phyloP scores from a whole-genome alignment of 441 rosid species.

The Pelargonium myrrhifolium region DNA sequence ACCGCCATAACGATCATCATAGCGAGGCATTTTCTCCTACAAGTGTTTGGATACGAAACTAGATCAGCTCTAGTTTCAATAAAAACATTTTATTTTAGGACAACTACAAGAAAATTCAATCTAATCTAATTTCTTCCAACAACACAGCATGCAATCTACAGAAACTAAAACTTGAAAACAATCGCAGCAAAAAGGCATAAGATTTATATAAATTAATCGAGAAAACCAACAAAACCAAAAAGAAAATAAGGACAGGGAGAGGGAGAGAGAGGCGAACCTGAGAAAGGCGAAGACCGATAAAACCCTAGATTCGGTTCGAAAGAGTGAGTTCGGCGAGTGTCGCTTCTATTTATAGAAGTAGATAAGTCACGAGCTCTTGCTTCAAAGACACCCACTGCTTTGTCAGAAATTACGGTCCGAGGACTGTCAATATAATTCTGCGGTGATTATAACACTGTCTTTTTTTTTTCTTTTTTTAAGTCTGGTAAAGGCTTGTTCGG shows the following conservation, averaged over 20 bases:
- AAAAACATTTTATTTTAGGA: too few relatives aligned
- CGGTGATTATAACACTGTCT: too few relatives aligned
- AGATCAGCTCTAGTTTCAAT: not conserved
- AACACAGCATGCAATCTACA: not conserved
- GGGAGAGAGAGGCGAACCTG: not conserved
- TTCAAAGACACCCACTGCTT: not conserved
- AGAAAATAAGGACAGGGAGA: too few relatives aligned
- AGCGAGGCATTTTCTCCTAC: constrained; percentile 39
- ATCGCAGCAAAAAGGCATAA: not conserved
- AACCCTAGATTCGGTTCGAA: not conserved
- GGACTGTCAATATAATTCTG: not conserved
- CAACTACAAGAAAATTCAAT: too few relatives aligned
- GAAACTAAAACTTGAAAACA: not conserved
- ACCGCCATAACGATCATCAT: constrained; percentile 42
- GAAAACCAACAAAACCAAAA: too few relatives aligned
- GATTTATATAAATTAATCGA: not conserved
- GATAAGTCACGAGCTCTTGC: not conserved
- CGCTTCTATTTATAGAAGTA: not conserved
- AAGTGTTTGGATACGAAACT: too few relatives aligned
- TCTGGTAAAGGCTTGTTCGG: too few relatives aligned
- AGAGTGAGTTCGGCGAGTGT: not conserved
- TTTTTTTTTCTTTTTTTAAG: too few relatives aligned
- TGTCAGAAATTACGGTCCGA: not conserved
- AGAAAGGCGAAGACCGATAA: not conserved
- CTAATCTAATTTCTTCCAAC: not conserved